Percentiles rank a stretch among this genome's conserved stretches.
Evolutionary conservation across 768 basidiomycete genomes (phyloP).

Genomic region (Phylloporus sp.): DNA sequence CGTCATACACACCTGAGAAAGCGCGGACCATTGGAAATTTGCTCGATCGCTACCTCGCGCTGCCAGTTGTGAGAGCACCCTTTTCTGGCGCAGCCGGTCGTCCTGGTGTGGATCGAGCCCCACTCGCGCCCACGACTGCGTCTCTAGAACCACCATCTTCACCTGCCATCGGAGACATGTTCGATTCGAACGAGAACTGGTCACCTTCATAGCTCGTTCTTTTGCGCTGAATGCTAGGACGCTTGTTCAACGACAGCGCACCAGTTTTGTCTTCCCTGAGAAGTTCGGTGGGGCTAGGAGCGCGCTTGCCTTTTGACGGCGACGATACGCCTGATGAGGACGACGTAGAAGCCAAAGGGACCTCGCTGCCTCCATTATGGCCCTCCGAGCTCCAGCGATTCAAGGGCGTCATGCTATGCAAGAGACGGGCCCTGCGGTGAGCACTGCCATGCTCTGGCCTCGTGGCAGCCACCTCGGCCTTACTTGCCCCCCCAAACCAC

Average conservation of each 20-base stretch:
- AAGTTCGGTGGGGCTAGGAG: slow-evolving; percentile 68
- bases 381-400: slow-evolving; percentile 6
- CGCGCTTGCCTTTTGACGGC: slow-evolving; percentile 53
- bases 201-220: slow-evolving; percentile 7
- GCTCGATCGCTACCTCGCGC: slow-evolving; percentile 13
- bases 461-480: neutral
- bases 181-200: slow-evolving; percentile 11
- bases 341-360: slow-evolving; percentile 5
- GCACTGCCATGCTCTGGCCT: neutral
- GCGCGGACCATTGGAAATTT: slow-evolving; percentile 1
- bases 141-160: slow-evolving; percentile 10
- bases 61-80: slow-evolving; percentile 1
- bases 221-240: slow-evolving; percentile 60
- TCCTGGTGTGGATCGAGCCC: slow-evolving; percentile 2
- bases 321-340: slow-evolving; percentile 22
- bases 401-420: neutral
- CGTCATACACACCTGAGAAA: slow-evolving; percentile 13
- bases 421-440: slow-evolving; percentile 6
- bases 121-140: neutral
- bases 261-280: slow-evolving; percentile 56
- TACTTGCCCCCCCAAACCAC: slow-evolving; percentile 2
- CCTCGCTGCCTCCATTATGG: slow-evolving; percentile 1
- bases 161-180: slow-evolving; percentile 1
- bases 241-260: slow-evolving; percentile 52
- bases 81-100: slow-evolving; percentile 8